These are phyloP conservation scores for Naganishia vaughanmartiniae DNA, from an alignment of 768 basidiomycete species.

Conservation along the genomic window DNA sequence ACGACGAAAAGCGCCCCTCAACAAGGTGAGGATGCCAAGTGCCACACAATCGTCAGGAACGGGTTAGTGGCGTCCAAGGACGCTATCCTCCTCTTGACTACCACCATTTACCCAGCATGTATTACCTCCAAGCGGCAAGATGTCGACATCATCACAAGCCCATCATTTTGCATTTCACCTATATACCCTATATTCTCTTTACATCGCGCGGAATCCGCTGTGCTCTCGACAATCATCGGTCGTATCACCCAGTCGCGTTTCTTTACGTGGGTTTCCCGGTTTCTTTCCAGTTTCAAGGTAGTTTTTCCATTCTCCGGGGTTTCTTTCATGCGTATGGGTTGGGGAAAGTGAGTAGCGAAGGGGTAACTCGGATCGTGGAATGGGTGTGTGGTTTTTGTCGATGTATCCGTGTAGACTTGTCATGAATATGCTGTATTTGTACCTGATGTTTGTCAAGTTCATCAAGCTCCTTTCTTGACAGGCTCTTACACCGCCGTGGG, in stretches of 20 bases:
- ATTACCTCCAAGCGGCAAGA: not conserved
- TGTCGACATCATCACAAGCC: not conserved
- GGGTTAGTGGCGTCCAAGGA: slow-evolving; percentile 31
- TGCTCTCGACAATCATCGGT: not conserved
- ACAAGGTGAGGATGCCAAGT: not conserved
- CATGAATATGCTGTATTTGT: slow-evolving; percentile 9
- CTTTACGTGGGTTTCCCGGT: not conserved
- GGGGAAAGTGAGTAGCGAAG: not conserved
- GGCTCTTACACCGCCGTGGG: too few species aligned
- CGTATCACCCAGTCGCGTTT: not conserved
- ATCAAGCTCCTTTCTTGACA: not conserved
- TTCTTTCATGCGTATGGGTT: not conserved
- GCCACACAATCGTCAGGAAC: not conserved
- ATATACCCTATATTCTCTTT: not conserved
- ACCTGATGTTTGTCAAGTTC: not conserved
- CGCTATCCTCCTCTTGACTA: slow-evolving; percentile 21
- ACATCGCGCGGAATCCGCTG: not conserved
- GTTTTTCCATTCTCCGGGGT: not conserved
- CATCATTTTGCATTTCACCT: slow-evolving; percentile 2
- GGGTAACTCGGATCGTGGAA: not conserved
- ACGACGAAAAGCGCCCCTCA: slow-evolving; percentile 21
- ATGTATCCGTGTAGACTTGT: slow-evolving; percentile 7
- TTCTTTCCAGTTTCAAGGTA: not conserved
- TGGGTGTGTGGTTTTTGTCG: slow-evolving; percentile 2
- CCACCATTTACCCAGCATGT: not conserved